Evolutionary conservation across 306 rosid species (phyloP).

Genomic region (Inga laurina): DNA sequence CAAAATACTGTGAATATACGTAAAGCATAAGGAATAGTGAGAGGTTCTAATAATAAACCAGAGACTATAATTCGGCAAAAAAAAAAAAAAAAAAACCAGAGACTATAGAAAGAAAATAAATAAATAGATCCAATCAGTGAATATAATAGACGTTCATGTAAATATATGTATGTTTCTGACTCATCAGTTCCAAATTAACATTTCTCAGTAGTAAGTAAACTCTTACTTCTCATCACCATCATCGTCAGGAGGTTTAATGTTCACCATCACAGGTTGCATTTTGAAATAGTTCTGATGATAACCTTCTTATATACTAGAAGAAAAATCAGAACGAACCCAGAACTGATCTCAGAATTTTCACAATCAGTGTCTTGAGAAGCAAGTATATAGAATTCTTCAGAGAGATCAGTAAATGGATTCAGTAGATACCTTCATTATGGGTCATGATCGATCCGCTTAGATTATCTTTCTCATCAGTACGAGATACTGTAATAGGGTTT

Average conservation of each 20-base stretch:
- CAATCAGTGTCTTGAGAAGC: neutral
- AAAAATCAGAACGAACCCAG: neutral
- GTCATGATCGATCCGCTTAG: neutral
- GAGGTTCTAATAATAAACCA: neutral
- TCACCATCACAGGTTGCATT: neutral
- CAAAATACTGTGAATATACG: neutral
- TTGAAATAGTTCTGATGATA: neutral
- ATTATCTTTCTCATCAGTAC: neutral
- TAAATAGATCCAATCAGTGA: neutral
- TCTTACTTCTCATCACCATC: neutral
- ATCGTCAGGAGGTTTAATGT: neutral
- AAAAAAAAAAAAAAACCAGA: too few relatives aligned
- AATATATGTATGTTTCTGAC: neutral
- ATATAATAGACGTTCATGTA: neutral
- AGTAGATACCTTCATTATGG: neutral
- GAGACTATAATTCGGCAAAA: too few relatives aligned
- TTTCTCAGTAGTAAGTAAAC: neutral
- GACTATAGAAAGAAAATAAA: neutral
- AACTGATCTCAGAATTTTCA: neutral
- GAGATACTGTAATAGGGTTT: neutral
- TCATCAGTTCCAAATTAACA: neutral
- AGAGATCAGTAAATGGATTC: neutral
- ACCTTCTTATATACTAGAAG: neutral
- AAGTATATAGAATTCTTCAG: neutral
- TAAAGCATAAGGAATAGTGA: neutral